phyloP scores from a whole-genome alignment of 352 stramenopile genomes.

The Pythium aristosporum region DNA sequence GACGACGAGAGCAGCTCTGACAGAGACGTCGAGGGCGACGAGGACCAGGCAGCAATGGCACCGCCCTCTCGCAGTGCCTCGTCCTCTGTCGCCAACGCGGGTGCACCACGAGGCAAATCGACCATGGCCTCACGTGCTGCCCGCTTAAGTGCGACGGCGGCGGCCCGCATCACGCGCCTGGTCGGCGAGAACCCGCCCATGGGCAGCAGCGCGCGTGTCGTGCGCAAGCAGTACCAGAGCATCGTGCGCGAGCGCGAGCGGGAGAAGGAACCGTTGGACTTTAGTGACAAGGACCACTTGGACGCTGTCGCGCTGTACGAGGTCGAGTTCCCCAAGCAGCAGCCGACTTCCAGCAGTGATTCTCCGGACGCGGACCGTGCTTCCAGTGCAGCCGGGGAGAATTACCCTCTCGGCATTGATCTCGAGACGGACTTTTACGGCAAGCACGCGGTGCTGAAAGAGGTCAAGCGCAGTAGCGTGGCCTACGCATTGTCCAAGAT shows the following conservation, averaged over 20 bases:
- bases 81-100: background rate
- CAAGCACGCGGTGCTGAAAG: constrained; percentile 44
- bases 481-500: constrained; percentile 31
- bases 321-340: constrained; percentile 46
- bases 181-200: constrained; percentile 38
- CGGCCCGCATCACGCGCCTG: constrained; percentile 30
- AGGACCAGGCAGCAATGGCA: background rate
- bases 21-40: background rate
- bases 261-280: constrained; percentile 23
- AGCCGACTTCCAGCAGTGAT: too few species aligned
- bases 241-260: constrained; percentile 34
- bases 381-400: background rate
- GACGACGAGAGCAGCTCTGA: background rate
- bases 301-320: constrained; percentile 51
- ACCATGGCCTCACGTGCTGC: constrained; percentile 8
- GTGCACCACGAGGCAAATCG: background rate
- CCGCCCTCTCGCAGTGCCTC: background rate
- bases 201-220: constrained; percentile 35
- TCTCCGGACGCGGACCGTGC: background rate
- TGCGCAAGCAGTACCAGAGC: constrained; percentile 45
- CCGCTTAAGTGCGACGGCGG: constrained; percentile 14
- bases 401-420: constrained; percentile 44
- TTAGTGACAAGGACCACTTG: constrained; percentile 17
- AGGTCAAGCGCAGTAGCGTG: constrained; percentile 32
- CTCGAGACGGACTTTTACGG: constrained; percentile 64